phyloP scores from a whole-genome alignment of 768 basidiomycete species.

The Fistulinella prunicolor region DNA sequence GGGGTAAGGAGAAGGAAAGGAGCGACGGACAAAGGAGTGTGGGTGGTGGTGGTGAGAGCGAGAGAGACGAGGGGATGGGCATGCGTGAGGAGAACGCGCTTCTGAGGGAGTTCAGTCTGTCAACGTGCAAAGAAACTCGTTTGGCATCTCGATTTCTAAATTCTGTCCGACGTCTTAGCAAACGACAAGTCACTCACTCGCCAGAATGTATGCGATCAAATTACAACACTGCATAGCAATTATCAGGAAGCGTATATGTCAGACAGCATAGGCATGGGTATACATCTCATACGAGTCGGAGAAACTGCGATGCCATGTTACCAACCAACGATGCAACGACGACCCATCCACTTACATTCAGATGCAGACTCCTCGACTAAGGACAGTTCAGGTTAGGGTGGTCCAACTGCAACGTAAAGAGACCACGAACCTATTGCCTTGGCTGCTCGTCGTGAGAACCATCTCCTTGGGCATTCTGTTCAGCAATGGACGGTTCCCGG shows the following conservation, averaged over 20 bases:
- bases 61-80: conserved; percentile 1
- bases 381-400: background rate
- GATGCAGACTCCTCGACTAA: no score
- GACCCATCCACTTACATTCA: conserved; percentile 9
- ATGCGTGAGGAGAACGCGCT: background rate
- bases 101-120: background rate
- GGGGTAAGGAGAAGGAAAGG: conserved; percentile 11
- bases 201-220: background rate
- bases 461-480: background rate
- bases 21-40: conserved; percentile 20
- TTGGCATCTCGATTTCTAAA: conserved; percentile 21
- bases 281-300: background rate
- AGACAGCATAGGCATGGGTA: no score
- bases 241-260: background rate
- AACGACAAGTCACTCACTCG: conserved; percentile 11
- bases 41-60: conserved; percentile 2
- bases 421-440: conserved; percentile 11
- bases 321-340: background rate
- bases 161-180: conserved; percentile 10
- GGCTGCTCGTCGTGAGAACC: conserved; percentile 1
- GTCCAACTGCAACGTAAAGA: background rate
- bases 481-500: no score
- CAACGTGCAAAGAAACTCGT: background rate
- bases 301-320: conserved; percentile 7
- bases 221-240: background rate